Conservation (phyloP, 169 alveolate genomes). For the Babesia ovata region DNA sequence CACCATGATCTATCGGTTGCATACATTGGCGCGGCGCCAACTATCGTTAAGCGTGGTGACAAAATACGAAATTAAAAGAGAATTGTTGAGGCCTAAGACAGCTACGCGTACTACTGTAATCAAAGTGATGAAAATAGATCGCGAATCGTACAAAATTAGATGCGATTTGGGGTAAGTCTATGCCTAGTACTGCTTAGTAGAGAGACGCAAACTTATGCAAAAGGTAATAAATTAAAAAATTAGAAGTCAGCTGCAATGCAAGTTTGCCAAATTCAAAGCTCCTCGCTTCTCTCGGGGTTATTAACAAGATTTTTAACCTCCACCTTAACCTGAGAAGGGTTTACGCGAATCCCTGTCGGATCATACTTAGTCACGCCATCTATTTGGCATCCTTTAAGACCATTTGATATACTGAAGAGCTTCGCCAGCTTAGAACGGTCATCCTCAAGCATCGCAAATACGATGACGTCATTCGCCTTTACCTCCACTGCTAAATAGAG, state of each 20-base stretch:
- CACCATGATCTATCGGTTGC: too few relatives aligned
- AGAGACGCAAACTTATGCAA: too few relatives aligned
- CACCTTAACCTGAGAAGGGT: constrained; percentile 20
- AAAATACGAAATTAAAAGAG: too few relatives aligned
- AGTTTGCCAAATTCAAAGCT: constrained; percentile 5
- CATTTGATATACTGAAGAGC: constrained; percentile 52
- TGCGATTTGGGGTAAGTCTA: too few relatives aligned
- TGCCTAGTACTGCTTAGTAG: too few relatives aligned
- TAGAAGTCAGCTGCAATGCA: neutral
- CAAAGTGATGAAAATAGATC: too few relatives aligned
- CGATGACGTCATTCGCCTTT: constrained; percentile 36
- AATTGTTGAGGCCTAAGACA: too few relatives aligned
- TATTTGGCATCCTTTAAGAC: constrained; percentile 46
- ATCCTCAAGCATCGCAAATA: constrained; percentile 29
- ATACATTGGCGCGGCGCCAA: too few relatives aligned
- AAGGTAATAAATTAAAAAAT: too few relatives aligned
- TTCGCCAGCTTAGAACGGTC: constrained; percentile 31
- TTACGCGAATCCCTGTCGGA: constrained; percentile 17
- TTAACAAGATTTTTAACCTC: neutral
- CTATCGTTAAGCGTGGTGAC: too few relatives aligned
- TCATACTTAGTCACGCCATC: constrained; percentile 36
- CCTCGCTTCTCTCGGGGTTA: neutral
- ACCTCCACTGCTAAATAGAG: constrained; percentile 39
- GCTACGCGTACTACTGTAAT: too few relatives aligned
- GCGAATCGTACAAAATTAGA: too few relatives aligned